Evolutionary conservation across 805 yeast species (phyloP).

Genomic region (Kodamaea nitidulidarum): DNA sequence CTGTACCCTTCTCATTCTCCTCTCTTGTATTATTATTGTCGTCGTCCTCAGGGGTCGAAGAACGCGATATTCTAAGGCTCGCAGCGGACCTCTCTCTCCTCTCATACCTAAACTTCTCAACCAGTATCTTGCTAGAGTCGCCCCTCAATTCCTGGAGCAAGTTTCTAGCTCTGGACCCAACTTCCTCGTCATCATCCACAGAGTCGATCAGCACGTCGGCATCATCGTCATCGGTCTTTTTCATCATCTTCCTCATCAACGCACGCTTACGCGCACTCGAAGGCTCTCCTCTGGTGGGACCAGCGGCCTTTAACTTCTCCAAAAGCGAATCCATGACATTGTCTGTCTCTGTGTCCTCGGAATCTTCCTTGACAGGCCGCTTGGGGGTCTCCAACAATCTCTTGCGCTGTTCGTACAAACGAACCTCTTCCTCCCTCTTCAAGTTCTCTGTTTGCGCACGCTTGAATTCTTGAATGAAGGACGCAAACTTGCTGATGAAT

Average conservation of each 20-base stretch:
- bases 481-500: conserved; percentile 59
- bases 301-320: conserved; percentile 83
- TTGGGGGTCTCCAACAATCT: conserved; percentile 50
- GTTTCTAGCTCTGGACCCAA: conserved; percentile 49
- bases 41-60: too few relatives aligned
- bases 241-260: conserved; percentile 57
- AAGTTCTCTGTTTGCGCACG: conserved; percentile 63
- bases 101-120: conserved; percentile 42
- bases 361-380: conserved; percentile 23
- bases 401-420: conserved; percentile 73
- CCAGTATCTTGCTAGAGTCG: conserved; percentile 26
- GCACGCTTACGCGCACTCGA: conserved; percentile 79
- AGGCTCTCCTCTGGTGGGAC: conserved; percentile 72
- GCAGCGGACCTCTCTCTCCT: conserved; percentile 12
- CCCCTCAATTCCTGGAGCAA: conserved; percentile 51
- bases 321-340: conserved; percentile 81
- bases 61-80: too few relatives aligned
- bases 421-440: conserved; percentile 63
- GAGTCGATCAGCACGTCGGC: conserved; percentile 8
- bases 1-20: too few relatives aligned
- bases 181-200: conserved; percentile 7
- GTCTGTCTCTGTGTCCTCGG: conserved; percentile 36
- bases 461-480: conserved; percentile 58
- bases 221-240: conserved; percentile 23
- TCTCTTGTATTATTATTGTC: too few relatives aligned